Evolutionary conservation across 2,329 filamentous ascomycete genomes (phyloP).

Genomic region (Epicoccum nigrum): DNA sequence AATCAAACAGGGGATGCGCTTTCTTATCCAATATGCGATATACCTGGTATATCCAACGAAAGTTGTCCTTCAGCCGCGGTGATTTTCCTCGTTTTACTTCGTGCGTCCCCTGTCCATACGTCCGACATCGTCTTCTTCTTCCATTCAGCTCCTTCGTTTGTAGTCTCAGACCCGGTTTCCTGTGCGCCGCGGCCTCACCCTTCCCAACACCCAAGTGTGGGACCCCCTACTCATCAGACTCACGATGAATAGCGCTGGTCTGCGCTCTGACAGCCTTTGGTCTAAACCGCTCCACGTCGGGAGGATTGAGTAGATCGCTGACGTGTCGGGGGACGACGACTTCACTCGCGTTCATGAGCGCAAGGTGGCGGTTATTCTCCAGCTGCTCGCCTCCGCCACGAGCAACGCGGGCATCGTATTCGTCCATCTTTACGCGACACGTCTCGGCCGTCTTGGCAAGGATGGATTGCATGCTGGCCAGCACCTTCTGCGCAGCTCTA

Average conservation of each 20-base stretch:
- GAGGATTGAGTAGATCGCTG: constrained; percentile 71
- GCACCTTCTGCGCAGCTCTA: constrained; percentile 80
- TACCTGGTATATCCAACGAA: too few species aligned
- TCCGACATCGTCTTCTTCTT: too few species aligned
- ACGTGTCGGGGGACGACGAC: constrained; percentile 81
- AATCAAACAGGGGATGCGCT: too few species aligned
- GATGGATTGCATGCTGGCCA: constrained; percentile 91
- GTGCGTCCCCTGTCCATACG: too few species aligned
- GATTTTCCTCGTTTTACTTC: too few species aligned
- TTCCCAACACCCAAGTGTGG: constrained; percentile 29
- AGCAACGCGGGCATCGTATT: constrained; percentile 53
- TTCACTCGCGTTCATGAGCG: constrained; percentile 84
- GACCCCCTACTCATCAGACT: constrained; percentile 29
- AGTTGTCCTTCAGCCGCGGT: too few species aligned
- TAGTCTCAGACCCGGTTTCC: too few species aligned
- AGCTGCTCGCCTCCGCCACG: constrained; percentile 52
- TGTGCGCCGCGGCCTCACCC: not conserved
- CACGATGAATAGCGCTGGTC: not conserved
- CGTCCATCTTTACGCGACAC: constrained; percentile 52
- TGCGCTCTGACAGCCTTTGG: not conserved
- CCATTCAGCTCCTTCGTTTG: too few species aligned
- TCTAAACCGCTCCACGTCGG: constrained; percentile 63
- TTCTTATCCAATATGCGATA: too few species aligned
- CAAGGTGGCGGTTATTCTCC: constrained; percentile 67
- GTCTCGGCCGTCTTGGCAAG: constrained; percentile 66